phyloP scores from a whole-genome alignment of 2,329 filamentous ascomycete species.

The Scopulariopsis brevicaulis region DNA sequence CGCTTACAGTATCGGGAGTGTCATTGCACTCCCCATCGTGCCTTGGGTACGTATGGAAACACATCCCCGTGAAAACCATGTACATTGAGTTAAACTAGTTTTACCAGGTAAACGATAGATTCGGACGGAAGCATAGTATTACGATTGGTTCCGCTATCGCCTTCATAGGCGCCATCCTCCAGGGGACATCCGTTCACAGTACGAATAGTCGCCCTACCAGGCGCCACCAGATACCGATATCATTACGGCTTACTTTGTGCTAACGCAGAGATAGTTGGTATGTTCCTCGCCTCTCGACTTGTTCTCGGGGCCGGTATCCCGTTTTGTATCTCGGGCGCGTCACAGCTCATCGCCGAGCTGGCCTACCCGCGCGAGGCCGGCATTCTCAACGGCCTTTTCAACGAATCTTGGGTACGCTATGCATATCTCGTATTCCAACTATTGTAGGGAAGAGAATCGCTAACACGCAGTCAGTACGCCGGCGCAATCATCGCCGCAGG shows the following conservation, averaged over 20 bases:
- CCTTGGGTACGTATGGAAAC: conserved; percentile 15
- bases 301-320: conserved; percentile 21
- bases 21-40: conserved; percentile 21
- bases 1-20: conserved; percentile 35
- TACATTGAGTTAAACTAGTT: not conserved
- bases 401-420: conserved; percentile 18
- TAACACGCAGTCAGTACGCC: conserved; percentile 13
- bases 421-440: no score
- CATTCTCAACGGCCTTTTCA: conserved; percentile 41
- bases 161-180: not conserved
- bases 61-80: no score
- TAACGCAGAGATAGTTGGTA: no score
- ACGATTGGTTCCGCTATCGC: conserved; percentile 5
- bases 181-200: conserved; percentile 20
- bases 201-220: not conserved
- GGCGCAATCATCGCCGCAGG: conserved; percentile 33
- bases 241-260: no score
- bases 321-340: conserved; percentile 37
- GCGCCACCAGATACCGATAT: no score
- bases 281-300: conserved; percentile 20
- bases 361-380: conserved; percentile 39
- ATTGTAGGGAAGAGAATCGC: no score
- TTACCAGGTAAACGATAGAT: not conserved
- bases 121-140: not conserved
- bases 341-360: conserved; percentile 37